Percentiles rank a stretch among this genome's conserved stretches.
These are phyloP conservation scores for Termitomyces heimii DNA, from an alignment of 768 basidiomycete species.

Conservation along the genomic window DNA sequence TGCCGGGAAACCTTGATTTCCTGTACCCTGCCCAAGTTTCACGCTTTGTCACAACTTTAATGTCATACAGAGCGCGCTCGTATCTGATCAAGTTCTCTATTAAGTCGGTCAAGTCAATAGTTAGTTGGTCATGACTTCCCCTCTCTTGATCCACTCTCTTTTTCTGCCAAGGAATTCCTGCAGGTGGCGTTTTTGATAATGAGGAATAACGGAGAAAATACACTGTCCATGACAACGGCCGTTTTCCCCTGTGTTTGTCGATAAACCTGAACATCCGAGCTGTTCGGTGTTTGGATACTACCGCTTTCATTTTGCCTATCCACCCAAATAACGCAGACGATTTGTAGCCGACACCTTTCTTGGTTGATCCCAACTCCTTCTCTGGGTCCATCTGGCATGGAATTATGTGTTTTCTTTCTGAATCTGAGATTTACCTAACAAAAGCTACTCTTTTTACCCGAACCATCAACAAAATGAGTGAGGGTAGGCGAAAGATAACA, in stretches of 20 bases:
- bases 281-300: conserved; percentile 55
- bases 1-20: no score
- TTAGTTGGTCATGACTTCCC: not conserved
- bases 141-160: no score
- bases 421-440: conserved; percentile 17
- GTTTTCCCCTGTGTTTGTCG: conserved; percentile 37
- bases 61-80: not conserved
- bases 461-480: not conserved
- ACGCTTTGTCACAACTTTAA: not conserved
- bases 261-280: conserved; percentile 54
- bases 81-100: not conserved
- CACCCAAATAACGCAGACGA: not conserved
- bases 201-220: conserved; percentile 1
- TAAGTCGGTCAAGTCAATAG: not conserved
- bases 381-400: conserved; percentile 39
- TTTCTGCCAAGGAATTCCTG: conserved; percentile 24
- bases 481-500: conserved; percentile 9
- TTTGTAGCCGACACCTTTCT: conserved; percentile 33
- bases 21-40: not conserved
- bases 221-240: conserved; percentile 30
- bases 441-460: conserved; percentile 24
- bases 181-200: conserved; percentile 18
- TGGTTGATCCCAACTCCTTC: conserved; percentile 39
- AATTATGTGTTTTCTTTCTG: conserved; percentile 54
- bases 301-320: conserved; percentile 32